phyloP scores from a whole-genome alignment of 192 early-diverging fungal genomes.

The Jimgerdemannia lactiflua region DNA sequence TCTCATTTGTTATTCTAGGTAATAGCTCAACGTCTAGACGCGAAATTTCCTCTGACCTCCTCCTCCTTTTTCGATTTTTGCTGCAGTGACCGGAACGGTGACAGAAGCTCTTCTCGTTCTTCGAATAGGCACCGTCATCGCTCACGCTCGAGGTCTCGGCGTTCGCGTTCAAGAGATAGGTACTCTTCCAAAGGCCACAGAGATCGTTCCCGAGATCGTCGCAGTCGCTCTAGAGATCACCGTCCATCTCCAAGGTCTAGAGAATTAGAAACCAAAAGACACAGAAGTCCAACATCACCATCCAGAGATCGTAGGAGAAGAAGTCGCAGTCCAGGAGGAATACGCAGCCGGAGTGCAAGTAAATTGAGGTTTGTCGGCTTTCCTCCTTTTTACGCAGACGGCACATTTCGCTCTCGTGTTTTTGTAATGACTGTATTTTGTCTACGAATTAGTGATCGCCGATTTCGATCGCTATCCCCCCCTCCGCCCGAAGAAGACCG shows the following conservation, averaged over 20 bases:
- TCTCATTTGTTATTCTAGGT: constrained; percentile 5
- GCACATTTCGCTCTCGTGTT: constrained; percentile 3
- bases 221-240: constrained; percentile 41
- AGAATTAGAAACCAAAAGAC: constrained; percentile 31
- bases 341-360: constrained; percentile 24
- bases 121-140: constrained; percentile 33
- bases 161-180: constrained; percentile 26
- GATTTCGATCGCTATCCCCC: constrained; percentile 62
- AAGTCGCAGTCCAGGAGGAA: constrained; percentile 32
- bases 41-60: background rate
- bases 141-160: constrained; percentile 33
- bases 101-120: constrained; percentile 30
- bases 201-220: constrained; percentile 27
- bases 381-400: constrained; percentile 9
- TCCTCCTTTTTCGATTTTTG: background rate
- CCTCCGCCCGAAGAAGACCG: constrained; percentile 73
- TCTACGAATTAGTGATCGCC: constrained; percentile 23
- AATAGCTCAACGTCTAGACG: background rate
- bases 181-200: constrained; percentile 36
- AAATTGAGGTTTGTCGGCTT: constrained; percentile 16
- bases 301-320: constrained; percentile 31
- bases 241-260: constrained; percentile 35
- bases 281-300: constrained; percentile 18
- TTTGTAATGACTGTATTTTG: constrained; percentile 7
- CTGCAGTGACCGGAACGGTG: constrained; percentile 5